Evolutionary conservation across 805 yeast species (phyloP), one percentile per base, ranked within the genome.

Genomic region (Pichia manshurica): DNA sequence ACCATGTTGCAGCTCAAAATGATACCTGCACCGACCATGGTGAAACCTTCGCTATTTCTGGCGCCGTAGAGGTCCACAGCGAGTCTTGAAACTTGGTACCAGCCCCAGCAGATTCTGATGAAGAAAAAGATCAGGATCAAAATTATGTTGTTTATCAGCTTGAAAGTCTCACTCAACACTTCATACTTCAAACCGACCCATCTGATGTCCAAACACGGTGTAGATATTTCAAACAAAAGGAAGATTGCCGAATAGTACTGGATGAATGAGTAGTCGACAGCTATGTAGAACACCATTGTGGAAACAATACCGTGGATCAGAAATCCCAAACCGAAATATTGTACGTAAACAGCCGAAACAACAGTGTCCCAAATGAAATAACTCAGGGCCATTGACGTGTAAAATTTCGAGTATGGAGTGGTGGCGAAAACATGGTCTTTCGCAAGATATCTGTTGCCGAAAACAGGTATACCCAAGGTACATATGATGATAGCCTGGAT

Each of bases 321-420:
- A 42, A 67, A 67, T 9, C 70, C 71, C 22, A 62, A 35, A 2
- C 71, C 72, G 42, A 63, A 65, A 42, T 56, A 56, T 4, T 52
- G 42, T 9, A 66, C 49, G 43, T 60, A 64, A 22, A 50, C 49
- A 10, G 56, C 33, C 5, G 68, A 66, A 32, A 64, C 50, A 33
- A 60, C 22, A 3, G 67, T 53, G 47, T 67, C 72, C 70, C 70
- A 67, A 21, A 67, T 54, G 42, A 67, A 67, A 50, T 67, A 67
- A 23, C 64, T 60, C 33, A 61, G 50, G 6, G 70, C 72, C 52
- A 65, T 49, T 4, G 64, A 39, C 10, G 51, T 40, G 47, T 64
- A 58, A 45, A 65, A 57, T 15, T 54, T 55, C 2, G 65, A 56
- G 44, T 66, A 67, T 17, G 72, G 72, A 1, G 66, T 61, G 2